Evolutionary conservation across 176 grass and related monocot genomes (phyloP), one percentile per base, ranked within the genome.

Genomic region (Rhynchospora tenuis): DNA sequence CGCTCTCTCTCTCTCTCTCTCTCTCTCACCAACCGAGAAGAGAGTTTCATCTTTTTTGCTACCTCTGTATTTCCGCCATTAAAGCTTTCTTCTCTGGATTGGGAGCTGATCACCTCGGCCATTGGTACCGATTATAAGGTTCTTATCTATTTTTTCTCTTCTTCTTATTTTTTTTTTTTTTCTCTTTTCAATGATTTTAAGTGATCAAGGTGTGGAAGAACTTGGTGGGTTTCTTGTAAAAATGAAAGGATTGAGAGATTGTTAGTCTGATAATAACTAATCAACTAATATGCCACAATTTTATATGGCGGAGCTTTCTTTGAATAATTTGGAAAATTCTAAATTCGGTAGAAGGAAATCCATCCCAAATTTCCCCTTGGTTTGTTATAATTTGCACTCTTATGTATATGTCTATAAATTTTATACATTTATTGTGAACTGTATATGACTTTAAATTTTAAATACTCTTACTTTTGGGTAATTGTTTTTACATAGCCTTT

Each of bases 11-110:
- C 16, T 65, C 63, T 26, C 11, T 50, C 66, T 71, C 31, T 44
- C n/a, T 50, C 44, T 76, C 46, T 77, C 73, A 56, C 23, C 73
- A 29, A 77, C 50, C 26, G 73, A 55, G 50, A 55, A 77, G 50
- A 55, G 73, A 56, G 73, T 33, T 77, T 28, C 15, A 50, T n/a
- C n/a, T n/a, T n/a, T n/a, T n/a, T n/a, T 14, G 28, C 4, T 3
- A 66, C 64, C 3, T 31, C 64, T 66, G 64, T 66, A 66, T 48
- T 44, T 24, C 5, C 10, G 44, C 69, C 44, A 56, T 77, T 19
- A 12, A 31, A 27, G 17, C 15, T 76, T 26, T 13, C 48, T 56
- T 77, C 13, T 74, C 26, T 17, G 6, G 50, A 56, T 56, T 77
- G 6, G 31, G 6, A 26, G 11, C 47, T 47, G 42, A 76, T 74